Evolutionary conservation across 495 filamentous ascomycete genomes (phyloP), one percentile per base, ranked within the genome.

Genomic region (Aspergillus ostianus): DNA sequence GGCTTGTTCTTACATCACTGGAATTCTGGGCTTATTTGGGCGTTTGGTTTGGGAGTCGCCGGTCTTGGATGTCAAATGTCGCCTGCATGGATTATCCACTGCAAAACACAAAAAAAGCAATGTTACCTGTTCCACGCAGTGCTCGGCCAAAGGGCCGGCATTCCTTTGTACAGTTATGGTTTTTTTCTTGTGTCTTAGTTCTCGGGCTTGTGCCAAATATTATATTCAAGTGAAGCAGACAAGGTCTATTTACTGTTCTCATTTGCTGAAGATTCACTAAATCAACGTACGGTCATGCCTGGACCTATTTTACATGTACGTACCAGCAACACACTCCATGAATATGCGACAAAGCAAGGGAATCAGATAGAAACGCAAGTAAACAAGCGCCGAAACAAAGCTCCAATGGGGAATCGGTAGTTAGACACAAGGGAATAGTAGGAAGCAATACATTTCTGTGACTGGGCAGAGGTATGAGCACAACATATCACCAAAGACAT

Each of bases 1-100:
- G 55, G 53, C 30, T 55, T 32, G 54, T 56, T 66, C 53, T 63
- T 48, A 55, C 64, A 46, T 66, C 51, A 64, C 57, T 64, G 64
- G 60, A 59, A 51, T 55, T 54, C 55, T 61, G 55, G 64, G 61
- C 47, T 62, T 62, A 54, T 65, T 54, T 47, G 21, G 68, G 69
- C 66, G 69, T 71, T 68, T 58, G 68, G 66, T 53, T 62, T 65
- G 66, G 36, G 64, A 64, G 63, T 69, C 60, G 27, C 54, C 60
- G 60, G 53, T 66, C 49, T 65, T 64, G 53, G 32, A 57, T 64
- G 56, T 55, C 53, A 53, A 47, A 59, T 48, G 30, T 50, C 57
- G 58, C 52, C 62, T 58, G 47, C 51, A 45, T 57, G 56, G 49
- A 54, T 48, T 57, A 49, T 19, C 51, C 23, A 48, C 32, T 50